Base-by-base conservation (phyloP, 1,139 yeast genomes). In the Maudiozyma humilis region DNA sequence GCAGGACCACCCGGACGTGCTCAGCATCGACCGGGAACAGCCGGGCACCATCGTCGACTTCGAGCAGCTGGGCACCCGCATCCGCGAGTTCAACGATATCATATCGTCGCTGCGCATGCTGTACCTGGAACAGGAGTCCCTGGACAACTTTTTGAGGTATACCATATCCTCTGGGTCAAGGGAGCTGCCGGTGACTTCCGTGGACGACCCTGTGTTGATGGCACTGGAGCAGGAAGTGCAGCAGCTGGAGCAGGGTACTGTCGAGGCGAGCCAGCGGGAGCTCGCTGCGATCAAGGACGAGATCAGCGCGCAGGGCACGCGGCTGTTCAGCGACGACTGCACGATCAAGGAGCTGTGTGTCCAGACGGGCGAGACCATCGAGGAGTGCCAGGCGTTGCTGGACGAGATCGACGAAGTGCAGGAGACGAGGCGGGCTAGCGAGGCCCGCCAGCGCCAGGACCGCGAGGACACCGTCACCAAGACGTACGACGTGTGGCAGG, bases 41-140 rank as follows among this genome's bases (percentile, higher is more conserved):
- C n/a, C n/a, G n/a, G n/a, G n/a, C n/a, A n/a, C n/a, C 8, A 43
- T 45, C 1, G 40, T 58, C 12, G 56, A 60, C 41, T 54, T 56
- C n/a, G 41, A 45, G 16, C 31, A 29, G 13, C 34, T 60, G 10
- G 42, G 44, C 10, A 47, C 32, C 1, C 51, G 49, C 20, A 48
- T 59, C n/a, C 42, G 38, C 13, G 53, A 57, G 16, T 51, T 57
- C 14, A 50, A 54, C 19, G 35, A 51, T 33, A 44, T 60, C 13
- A 47, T 58, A 8, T 53, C 52, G 17, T 38, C 52, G 8, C 40
- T 61, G 36, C 56, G 52, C 32, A 40, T 48, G 38, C 46, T 55
- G 13, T 60, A 61, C 49, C 45, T 60, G 44, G 62, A 58, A 41
- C 60, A 59, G 41, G 65, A 61, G 41, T 51, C 63, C 0, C 42